Conservation (phyloP, 768 basidiomycete species). For the Mycena epipterygia region DNA sequence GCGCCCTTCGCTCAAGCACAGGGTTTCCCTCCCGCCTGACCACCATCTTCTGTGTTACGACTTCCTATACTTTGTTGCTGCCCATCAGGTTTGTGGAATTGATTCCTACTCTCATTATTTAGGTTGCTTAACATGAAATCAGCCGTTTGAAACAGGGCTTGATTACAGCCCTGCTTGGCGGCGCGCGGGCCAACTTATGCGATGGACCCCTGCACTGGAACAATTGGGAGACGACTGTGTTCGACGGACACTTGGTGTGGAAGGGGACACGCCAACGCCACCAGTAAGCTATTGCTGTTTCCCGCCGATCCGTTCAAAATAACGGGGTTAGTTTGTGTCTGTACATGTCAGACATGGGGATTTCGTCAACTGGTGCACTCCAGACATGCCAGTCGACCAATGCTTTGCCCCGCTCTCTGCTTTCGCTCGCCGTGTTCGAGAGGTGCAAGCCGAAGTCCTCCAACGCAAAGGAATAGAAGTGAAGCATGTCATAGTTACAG, state of each 20-base stretch:
- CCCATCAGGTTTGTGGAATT: constrained; percentile 30
- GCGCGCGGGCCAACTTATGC: constrained; percentile 47
- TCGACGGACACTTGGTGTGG: constrained; percentile 40
- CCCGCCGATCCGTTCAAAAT: not conserved
- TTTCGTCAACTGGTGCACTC: constrained; percentile 48
- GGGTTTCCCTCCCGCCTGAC: constrained; percentile 18
- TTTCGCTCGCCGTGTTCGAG: constrained; percentile 46
- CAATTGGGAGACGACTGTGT: constrained; percentile 42
- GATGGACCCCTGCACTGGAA: constrained; percentile 43
- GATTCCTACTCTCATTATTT: not conserved
- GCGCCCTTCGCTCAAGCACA: not conserved
- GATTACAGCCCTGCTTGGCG: constrained; percentile 53
- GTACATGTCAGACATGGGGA: constrained; percentile 54
- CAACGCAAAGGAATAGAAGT: constrained; percentile 42
- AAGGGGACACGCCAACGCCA: constrained; percentile 39
- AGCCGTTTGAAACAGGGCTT: constrained; percentile 46
- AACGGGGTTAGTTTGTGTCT: constrained; percentile 53
- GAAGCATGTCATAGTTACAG: constrained; percentile 53
- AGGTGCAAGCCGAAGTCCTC: constrained; percentile 46
- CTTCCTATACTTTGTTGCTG: constrained; percentile 32
- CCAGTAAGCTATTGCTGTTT: constrained; percentile 40
- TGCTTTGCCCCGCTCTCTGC: constrained; percentile 49
- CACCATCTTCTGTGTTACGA: constrained; percentile 33
- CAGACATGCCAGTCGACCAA: constrained; percentile 38
- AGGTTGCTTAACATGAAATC: not conserved